Evolutionary conservation across 306 rosid species (phyloP), one percentile per base, ranked within the genome.

Genomic region (Luffa acutangula): DNA sequence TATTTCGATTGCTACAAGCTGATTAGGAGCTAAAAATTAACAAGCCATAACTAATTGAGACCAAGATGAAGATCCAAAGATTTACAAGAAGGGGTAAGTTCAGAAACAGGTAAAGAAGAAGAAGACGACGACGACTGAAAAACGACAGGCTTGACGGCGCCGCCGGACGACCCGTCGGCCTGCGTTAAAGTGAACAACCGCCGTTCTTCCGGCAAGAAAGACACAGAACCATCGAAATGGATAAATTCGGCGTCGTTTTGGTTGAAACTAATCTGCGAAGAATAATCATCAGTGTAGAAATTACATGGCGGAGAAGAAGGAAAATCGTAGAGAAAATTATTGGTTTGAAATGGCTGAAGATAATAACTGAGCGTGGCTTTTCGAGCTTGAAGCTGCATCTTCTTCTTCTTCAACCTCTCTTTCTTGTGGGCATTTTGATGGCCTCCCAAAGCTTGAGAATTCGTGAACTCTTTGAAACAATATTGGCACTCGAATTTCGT

Each of bases 401-500:
- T 92, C 64, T 95, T 95, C 88, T 93, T 91, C 97, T 95, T 93
- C 97, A 95, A 87, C 60, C 97, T 88, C 76, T 95, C 99, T 85
- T 95, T 95, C 85, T 95, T 95, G 80, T 95, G 98, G 0, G 98
- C 98, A 86, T 95, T 95, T 86, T 93, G 99, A 74, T 95, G 99
- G 36, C 99, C 99, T 0, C 99, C 99, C 17, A 95, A 76, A 66
- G 99, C 99, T 64, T 95, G 99, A 25, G 99, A 95, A 63, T 95
- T 95, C 41, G 93, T 91, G 52, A 95, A 95, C 67, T 93, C 93
- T 77, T 95, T 95, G 70, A 86, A 85, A 82, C 99, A 95, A 60
- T 84, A 95, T 78, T 93, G 99, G 74, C 99, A 95, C 89, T 91
- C 94, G 15, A 95, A 92, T 63, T 89, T 91, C 39, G 77, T 15